Conservation (phyloP, 2,329 filamentous ascomycete species). For the Fusarium sp. region DNA sequence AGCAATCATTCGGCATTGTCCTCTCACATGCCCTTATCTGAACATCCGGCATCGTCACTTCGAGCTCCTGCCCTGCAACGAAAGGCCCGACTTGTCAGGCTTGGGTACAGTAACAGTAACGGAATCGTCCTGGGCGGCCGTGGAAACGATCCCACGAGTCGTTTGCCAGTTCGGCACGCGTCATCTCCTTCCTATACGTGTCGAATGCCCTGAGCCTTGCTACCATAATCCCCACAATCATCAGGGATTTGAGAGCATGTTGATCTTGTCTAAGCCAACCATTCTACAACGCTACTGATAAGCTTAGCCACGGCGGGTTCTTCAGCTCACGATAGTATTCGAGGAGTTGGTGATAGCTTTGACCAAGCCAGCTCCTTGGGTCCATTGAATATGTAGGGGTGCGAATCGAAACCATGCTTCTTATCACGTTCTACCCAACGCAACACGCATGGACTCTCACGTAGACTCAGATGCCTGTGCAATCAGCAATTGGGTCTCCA, state of each 20-base stretch:
- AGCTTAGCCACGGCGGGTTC: not conserved
- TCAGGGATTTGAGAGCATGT: constrained; percentile 3
- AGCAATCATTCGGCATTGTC: not conserved
- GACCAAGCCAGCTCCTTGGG: not conserved
- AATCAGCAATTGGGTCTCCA: not conserved
- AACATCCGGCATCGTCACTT: not conserved
- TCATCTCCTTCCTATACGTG: not conserved
- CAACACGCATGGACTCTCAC: not conserved
- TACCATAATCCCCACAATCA: constrained; percentile 4
- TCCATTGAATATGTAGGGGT: not conserved
- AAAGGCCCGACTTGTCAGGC: not conserved
- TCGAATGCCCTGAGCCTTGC: not conserved
- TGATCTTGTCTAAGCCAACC: not conserved
- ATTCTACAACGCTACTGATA: constrained; percentile 7
- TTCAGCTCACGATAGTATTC: not conserved
- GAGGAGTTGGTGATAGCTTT: not conserved
- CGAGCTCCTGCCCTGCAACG: not conserved
- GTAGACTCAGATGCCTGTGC: not conserved
- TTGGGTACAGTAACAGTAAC: not conserved
- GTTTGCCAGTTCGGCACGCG: not conserved
- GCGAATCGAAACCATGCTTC: not conserved
- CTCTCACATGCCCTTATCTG: constrained; percentile 14
- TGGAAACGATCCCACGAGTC: not conserved
- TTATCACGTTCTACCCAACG: constrained; percentile 14
- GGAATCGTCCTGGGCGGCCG: not conserved